Conservation (phyloP, 805 yeast species). For the Scheffersomyces lignosus region DNA sequence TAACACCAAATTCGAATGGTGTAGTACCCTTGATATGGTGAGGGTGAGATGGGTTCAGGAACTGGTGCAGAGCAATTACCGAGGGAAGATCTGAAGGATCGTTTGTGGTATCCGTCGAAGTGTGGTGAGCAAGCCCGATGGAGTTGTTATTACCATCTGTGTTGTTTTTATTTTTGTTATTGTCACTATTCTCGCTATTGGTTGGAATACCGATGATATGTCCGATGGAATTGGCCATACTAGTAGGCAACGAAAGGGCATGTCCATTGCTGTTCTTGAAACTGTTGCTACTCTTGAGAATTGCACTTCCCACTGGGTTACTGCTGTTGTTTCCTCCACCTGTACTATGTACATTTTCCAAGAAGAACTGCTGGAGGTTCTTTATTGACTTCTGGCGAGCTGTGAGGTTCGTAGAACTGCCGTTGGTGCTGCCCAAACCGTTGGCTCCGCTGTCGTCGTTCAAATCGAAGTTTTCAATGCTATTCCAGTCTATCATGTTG, state of each 20-base stretch:
- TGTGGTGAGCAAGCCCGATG: no score
- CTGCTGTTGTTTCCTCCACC: not conserved
- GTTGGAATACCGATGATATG: no score
- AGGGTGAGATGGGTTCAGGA: slow-evolving; percentile 37
- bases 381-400: slow-evolving; percentile 8
- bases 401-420: slow-evolving; percentile 1
- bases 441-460: slow-evolving; percentile 13
- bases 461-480: slow-evolving; percentile 29
- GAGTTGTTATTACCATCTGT: no score
- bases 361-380: slow-evolving; percentile 13
- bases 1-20: slow-evolving; percentile 32
- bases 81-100: no score
- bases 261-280: not conserved
- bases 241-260: slow-evolving; percentile 6
- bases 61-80: slow-evolving; percentile 28
- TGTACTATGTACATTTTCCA: slow-evolving; percentile 2
- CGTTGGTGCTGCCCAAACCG: no score
- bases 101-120: no score
- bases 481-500: slow-evolving; percentile 29
- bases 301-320: not conserved
- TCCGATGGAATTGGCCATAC: no score
- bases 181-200: no score
- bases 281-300: not conserved
- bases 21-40: slow-evolving; percentile 42
- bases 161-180: no score